A percentile compares a stretch with the other conserved stretches of the same genome.
Evolutionary conservation across 495 filamentous ascomycete genomes (phyloP).

Genomic region (Bathelium albidoporum): DNA sequence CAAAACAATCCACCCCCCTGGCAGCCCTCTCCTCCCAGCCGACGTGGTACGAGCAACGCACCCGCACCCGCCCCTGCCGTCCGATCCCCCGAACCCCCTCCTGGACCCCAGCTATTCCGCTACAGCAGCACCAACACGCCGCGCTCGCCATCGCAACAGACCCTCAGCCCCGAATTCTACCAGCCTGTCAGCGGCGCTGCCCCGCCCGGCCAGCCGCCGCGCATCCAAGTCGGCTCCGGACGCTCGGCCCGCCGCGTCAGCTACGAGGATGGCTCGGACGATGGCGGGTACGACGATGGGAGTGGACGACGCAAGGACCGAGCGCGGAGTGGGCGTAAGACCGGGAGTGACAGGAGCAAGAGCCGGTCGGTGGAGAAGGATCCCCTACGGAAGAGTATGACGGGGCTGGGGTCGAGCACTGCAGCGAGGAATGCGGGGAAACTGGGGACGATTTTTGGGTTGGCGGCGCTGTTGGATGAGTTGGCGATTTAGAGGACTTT

Average conservation of each 20-base stretch:
- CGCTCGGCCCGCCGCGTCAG: not conserved
- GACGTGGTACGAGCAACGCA: not conserved
- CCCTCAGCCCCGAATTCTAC: not conserved
- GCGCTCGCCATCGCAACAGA: not conserved
- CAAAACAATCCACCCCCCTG: not conserved
- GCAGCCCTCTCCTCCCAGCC: not conserved
- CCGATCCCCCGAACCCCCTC: not conserved
- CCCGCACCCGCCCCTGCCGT: not conserved
- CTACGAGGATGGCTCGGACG: not conserved
- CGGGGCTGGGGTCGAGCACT: not conserved
- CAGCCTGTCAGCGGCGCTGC: not conserved
- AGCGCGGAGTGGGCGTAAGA: not conserved
- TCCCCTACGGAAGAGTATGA: not conserved
- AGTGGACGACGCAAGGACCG: not conserved
- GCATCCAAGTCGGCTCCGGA: not conserved
- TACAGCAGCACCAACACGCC: not conserved
- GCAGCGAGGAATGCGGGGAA: not conserved
- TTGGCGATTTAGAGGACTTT: not conserved
- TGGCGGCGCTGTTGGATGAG: not conserved
- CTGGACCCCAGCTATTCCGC: not conserved
- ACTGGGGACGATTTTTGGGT: not conserved
- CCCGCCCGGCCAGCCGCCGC: not conserved
- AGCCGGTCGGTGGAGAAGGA: not conserved
- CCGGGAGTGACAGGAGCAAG: not conserved
- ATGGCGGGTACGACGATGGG: not conserved